These are phyloP conservation scores for Colletotrichum tamarilloi DNA, from an alignment of 2,329 filamentous ascomycete genomes.

Conservation along the genomic window DNA sequence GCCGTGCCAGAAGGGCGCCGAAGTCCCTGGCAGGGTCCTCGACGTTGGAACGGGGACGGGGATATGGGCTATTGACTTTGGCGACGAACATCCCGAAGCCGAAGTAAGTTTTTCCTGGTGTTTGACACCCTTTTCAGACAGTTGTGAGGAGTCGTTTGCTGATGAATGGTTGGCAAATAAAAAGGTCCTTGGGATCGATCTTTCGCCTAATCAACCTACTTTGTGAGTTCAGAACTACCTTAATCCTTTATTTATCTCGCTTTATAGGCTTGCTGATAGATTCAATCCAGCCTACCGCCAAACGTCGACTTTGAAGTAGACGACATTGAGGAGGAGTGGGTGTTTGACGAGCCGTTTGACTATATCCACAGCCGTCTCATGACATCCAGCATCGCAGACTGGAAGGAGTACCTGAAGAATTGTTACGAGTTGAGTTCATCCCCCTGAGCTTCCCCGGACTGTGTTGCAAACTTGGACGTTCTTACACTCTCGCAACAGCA, in stretches of 20 bases:
- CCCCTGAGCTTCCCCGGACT: neutral
- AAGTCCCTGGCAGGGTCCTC: neutral
- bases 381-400: neutral
- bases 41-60: neutral
- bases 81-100: neutral
- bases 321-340: neutral
- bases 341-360: neutral
- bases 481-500: neutral
- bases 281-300: neutral
- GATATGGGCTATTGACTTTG: neutral
- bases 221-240: neutral
- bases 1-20: neutral
- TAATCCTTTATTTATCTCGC: too few species aligned
- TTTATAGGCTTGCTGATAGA: neutral
- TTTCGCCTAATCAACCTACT: neutral
- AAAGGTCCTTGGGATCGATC: neutral
- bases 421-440: neutral
- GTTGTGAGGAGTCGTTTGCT: neutral
- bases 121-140: neutral
- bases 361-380: neutral
- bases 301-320: neutral
- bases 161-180: neutral
- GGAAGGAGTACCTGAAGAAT: neutral
- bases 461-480: too few species aligned
- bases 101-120: too few species aligned